Base-by-base conservation (phyloP, 805 yeast species). In the Candida stauntonica region DNA sequence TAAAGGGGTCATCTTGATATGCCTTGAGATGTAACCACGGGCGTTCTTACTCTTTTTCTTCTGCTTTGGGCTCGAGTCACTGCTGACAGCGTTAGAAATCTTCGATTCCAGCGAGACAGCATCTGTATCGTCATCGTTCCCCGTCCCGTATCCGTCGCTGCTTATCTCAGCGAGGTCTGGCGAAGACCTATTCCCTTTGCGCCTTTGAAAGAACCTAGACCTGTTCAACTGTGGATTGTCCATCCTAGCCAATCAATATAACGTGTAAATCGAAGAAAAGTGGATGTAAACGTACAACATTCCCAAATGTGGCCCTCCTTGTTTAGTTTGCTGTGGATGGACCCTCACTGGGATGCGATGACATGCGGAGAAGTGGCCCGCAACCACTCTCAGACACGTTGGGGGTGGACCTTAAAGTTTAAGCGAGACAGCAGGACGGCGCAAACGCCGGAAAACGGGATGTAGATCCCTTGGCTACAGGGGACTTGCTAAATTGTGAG, bases 1-100 rank as follows among this genome's bases (percentile, higher is more conserved):
- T 21, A 41, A 26, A 1, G 51, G 49, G 3, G 56, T 48, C 52
- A 46, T 48, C 6, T 45, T 35, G 11, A 47, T 42, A 15, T 37
- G 46, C 17, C 41, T 34, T 3, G 51, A 15, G 26, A 51, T n/a
- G 42, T 12, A 33, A 28, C 15, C 37, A 37, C 2, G 40, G 17
- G 14, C 5, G n/a, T 3, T 19, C 29, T 21, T 32, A 31, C 27
- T 23, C 37, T 34, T 7, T 14, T 8, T 29, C 16, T n/a, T n/a
- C n/a, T n/a, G n/a, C n/a, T n/a, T n/a, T n/a, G n/a, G n/a, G n/a
- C n/a, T n/a, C n/a, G n/a, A n/a, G n/a, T n/a, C n/a, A n/a, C n/a
- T n/a, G n/a, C n/a, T n/a, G n/a, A n/a, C n/a, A n/a, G n/a, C n/a
- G n/a, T 15, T 33, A 4, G 33, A 27, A 5, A 18, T 15, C 12